Evolutionary conservation across 345 rosid genomes (phyloP), one percentile per base, ranked within the genome.

Genomic region (Pistacia atlantica): DNA sequence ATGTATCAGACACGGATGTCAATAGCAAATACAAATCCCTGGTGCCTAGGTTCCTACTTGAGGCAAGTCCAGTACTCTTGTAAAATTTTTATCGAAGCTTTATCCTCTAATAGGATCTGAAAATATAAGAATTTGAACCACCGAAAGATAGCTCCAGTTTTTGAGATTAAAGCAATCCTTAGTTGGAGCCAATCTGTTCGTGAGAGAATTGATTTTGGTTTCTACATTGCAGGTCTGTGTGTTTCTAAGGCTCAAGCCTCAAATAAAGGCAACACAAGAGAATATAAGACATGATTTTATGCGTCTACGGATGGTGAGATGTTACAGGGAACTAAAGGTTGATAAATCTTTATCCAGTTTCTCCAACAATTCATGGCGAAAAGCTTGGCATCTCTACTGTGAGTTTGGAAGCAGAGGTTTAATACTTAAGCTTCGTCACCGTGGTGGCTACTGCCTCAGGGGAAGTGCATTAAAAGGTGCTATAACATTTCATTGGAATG

Each of bases 351-450:
- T 87, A 65, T 71, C 88, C 33, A 77, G 67, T 49, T 69, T 90
- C 59, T 81, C 90, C 11, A 37, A 33, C 9, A 79, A 88, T 58
- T 71, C 92, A 20, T 93, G 99, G 99, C 67, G 66, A 33, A 91
- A 89, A 45, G 88, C 77, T 25, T 86, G 92, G 86, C 93, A 91
- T 61, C 82, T 93, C 54, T 93, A 89, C 69, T 89, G 96, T 55
- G 97, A 95, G 86, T 95, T 95, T 79, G 94, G 90, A 28, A 93
- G 95, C 52, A 80, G 78, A 79, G 98, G 98, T 8, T 51, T 91
- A 5, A 58, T 81, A 11, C 78, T 95, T 20, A 94, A 93, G 81
- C 84, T 86, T 72, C 87, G 80, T 14, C 79, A 65, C 63, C 75
- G 55, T 25, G 85, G 87, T 51, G 82, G 87, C 49, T 75, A 65